Base-by-base conservation (phyloP, 1,284 basidiomycete genomes). In the Trametes versicolor region DNA sequence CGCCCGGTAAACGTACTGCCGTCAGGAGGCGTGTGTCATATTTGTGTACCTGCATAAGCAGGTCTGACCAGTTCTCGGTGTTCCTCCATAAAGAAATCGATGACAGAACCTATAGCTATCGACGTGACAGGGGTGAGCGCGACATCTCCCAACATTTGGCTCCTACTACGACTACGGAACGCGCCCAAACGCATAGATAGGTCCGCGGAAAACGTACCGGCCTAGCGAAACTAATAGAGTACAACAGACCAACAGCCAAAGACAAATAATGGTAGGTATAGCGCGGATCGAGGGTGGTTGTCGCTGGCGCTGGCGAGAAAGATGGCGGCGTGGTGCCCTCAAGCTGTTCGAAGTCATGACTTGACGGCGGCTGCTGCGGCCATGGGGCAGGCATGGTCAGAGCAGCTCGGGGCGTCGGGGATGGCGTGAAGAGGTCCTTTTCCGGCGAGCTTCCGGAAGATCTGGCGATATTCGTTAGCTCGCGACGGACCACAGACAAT, bases 361-460 rank as follows among this genome's bases (percentile, higher is more conserved):
- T 67, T 67, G 43, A 62, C 64, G 9, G 53, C 62, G 4, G 53
- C 64, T 9, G 58, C 37, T 0, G 60, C 64, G 0, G 64, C 64
- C 4, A 37, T 23, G 29, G 63, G 63, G 48, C 68, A 66, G n/a
- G 43, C 39, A 29, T 23, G 7, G 10, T 60, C 47, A 47, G 41
- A 36, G 60, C 68, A 69, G 58, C 58, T 69, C 10, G 68, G 68
- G 3, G 68, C 68, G n/a, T 50, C 56, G 27, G 68, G 65, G 47
- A 69, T 69, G 23, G 62, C 19, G 15, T 66, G 68, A 1, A 69
- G 60, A 17, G 63, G 63, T 0, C 68, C 68, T 17, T 69, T 66
- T n/a, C 68, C 68, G 15, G 74, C 77, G n/a, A 80, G 71, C 71
- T 79, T 80, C 69, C 75, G 77, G 73, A 77, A 76, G 47, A 77